phyloP scores from a whole-genome alignment of 192 early-diverging fungal genomes.

The Gaertneriomyces semiglobifer region DNA sequence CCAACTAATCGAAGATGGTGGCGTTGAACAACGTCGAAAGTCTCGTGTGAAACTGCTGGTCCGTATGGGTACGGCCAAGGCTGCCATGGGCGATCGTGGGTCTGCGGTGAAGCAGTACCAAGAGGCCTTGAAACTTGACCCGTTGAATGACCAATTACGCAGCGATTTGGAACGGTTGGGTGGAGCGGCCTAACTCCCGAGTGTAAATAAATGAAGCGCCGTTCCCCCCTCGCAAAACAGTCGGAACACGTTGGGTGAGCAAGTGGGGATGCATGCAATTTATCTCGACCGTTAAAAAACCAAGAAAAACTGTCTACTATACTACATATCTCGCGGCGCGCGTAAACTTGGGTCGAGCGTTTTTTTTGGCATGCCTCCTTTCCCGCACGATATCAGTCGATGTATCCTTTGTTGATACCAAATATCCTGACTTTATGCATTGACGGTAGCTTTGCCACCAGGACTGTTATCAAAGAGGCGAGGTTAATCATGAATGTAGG shows the following conservation, averaged over 20 bases:
- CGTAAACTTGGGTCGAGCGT: too few species aligned
- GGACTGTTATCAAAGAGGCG: conserved; percentile 71
- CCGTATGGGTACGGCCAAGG: conserved; percentile 64
- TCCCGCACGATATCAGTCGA: conserved; percentile 8
- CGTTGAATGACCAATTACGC: conserved; percentile 42
- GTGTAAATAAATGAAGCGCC: background rate
- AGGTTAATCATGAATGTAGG: conserved; percentile 90
- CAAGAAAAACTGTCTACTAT: too few species aligned
- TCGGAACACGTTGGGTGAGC: too few species aligned
- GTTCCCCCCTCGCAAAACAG: too few species aligned
- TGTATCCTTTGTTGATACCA: conserved; percentile 71
- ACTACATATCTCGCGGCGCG: too few species aligned
- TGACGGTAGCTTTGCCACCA: conserved; percentile 89
- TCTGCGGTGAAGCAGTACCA: conserved; percentile 60
- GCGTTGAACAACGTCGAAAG: conserved; percentile 36
- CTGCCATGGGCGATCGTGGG: conserved; percentile 53
- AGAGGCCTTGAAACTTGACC: conserved; percentile 55
- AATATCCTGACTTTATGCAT: conserved; percentile 83
- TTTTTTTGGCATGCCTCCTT: too few species aligned
- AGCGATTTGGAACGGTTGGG: conserved; percentile 23
- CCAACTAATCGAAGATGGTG: conserved; percentile 44
- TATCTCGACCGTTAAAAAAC: too few species aligned
- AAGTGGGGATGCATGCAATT: too few species aligned
- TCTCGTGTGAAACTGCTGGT: conserved; percentile 55
- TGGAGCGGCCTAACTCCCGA: too few species aligned